Evolutionary conservation across 2,329 filamentous ascomycete species (phyloP), one percentile per base, ranked within the genome.

Genomic region (Emmonsiellopsis sp.): DNA sequence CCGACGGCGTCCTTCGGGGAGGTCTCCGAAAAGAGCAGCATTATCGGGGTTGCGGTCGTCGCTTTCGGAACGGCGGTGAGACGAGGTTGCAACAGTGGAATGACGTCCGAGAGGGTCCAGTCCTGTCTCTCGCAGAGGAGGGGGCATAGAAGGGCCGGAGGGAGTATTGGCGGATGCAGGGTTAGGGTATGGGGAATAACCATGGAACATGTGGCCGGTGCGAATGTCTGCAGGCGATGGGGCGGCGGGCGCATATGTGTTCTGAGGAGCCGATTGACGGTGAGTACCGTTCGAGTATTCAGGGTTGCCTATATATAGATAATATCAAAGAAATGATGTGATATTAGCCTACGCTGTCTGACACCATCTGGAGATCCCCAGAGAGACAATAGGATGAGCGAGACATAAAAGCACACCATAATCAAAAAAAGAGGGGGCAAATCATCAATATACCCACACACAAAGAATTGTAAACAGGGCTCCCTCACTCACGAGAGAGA

Each of bases 1-100:
- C 66, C 92, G 86, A 65, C 89, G 88, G 74, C 95, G 95, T 51
- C 86, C 84, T 63, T 93, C 89, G 1, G 91, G 90, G 51, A 95
- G 80, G 60, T 93, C 86, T 48, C 89, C 88, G 68, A 96, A 96
- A 44, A 96, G 81, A 48, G 84, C 83, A 13, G 83, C 39, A 44
- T 57, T 55, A 13, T 52, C 44, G 33, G 39, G 50, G 5, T 57
- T 57, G 32, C 59, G 53, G 1, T 57, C 58, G 32, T 62, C 60
- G 49, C 61, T 52, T 51, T 57, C 64, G 51, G 55, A 61, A 7
- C 61, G 55, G 0, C 66, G 63, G 52, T 56, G 61, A 8, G 62
- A 54, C 1, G 66, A 64, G 8, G 69, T 66, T n/a, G 69, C 67
- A 33, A 70, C 62, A 5, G 63, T 61, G 1, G 63, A 58, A 49